A percentile compares a stretch with the other conserved stretches of the same genome.
Conservation (phyloP, 306 rosid species). For the Vigna mungo region DNA sequence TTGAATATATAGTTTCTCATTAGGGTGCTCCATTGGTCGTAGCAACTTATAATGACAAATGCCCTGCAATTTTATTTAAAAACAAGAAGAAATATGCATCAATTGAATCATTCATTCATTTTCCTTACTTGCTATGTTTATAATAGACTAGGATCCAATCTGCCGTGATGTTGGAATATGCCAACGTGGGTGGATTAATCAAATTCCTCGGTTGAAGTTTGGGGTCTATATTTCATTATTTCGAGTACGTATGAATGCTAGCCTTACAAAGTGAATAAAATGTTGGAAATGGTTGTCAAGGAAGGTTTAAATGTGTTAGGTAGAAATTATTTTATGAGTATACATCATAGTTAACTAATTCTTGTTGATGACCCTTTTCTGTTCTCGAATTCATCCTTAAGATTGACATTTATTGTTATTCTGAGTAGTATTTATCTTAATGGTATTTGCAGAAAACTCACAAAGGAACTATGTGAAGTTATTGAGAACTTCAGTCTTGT, state of each 20-base stretch:
- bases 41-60: constrained; percentile 35
- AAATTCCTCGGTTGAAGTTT: constrained; percentile 8
- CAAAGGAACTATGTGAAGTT: constrained; percentile 91
- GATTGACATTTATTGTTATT: background rate
- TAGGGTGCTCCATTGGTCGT: constrained; percentile 8
- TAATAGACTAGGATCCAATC: constrained; percentile 28
- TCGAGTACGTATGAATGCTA: background rate
- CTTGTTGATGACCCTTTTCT: constrained; percentile 13
- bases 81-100: background rate
- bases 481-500: constrained; percentile 76
- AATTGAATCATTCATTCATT: constrained; percentile 12
- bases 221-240: constrained; percentile 14
- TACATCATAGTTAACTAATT: background rate
- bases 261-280: constrained; percentile 23
- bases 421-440: background rate
- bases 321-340: constrained; percentile 27
- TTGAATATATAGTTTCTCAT: constrained; percentile 4
- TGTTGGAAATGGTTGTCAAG: constrained; percentile 16
- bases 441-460: constrained; percentile 82
- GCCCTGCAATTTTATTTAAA: background rate
- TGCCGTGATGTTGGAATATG: constrained; percentile 30
- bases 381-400: constrained; percentile 31
- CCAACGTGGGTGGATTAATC: background rate
- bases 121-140: constrained; percentile 32
- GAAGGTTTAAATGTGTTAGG: constrained; percentile 4